Percentiles rank a stretch among this genome's conserved stretches.
Conservation (phyloP, 2,329 filamentous ascomycete genomes). For the Ophiognomonia clavigignenti-juglandacearum region DNA sequence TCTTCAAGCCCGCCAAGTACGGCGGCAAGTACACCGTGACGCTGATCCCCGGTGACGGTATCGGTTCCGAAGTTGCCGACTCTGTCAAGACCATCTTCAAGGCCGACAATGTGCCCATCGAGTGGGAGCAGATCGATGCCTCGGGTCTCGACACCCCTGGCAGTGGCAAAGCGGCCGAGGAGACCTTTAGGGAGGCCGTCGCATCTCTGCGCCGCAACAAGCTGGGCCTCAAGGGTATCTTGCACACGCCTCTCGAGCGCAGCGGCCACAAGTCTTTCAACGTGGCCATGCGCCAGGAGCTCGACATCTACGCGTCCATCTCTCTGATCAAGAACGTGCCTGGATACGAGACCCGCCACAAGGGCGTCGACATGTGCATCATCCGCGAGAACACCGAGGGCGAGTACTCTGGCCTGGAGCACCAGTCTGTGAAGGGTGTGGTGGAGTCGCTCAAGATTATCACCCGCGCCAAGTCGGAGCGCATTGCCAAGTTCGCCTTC, state of each 20-base stretch:
- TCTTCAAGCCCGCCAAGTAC: constrained; percentile 99
- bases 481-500: constrained; percentile 98
- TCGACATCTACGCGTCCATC: constrained; percentile 98
- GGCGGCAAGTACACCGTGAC: constrained; percentile 99
- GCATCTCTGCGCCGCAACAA: constrained; percentile 97
- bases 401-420: constrained; percentile 98
- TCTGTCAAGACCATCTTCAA: constrained; percentile 98
- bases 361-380: constrained; percentile 96
- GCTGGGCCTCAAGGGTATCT: constrained; percentile 96
- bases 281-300: constrained; percentile 96
- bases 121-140: constrained; percentile 97
- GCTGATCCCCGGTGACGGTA: constrained; percentile 97
- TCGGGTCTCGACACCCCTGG: constrained; percentile 77
- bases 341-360: constrained; percentile 94
- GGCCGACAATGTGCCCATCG: constrained; percentile 92
- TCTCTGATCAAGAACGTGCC: constrained; percentile 99
- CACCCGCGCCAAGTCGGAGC: constrained; percentile 97
- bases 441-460: constrained; percentile 99
- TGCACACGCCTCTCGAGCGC: constrained; percentile 94
- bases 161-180: constrained; percentile 72
- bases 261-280: constrained; percentile 99
- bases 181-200: constrained; percentile 92
- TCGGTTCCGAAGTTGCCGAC: constrained; percentile 94
- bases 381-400: constrained; percentile 99
- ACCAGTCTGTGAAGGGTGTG: constrained; percentile 93